Percentiles rank a stretch among this genome's conserved stretches.
Conservation (phyloP, 768 basidiomycete genomes). For the Saitozyma sp. region DNA sequence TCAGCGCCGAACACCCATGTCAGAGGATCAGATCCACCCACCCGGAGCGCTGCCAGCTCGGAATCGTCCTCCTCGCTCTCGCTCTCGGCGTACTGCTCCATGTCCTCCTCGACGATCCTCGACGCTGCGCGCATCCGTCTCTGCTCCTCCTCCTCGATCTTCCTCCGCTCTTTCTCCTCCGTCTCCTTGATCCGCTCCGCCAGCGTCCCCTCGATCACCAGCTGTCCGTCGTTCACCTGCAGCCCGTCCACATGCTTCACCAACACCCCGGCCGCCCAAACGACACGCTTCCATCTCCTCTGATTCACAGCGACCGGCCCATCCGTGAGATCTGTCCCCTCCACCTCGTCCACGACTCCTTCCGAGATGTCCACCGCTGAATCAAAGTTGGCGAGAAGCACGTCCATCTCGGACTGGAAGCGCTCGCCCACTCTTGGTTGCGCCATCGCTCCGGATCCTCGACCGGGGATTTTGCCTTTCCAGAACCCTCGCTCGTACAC, state of each 20-base stretch:
- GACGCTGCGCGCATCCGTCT: slow-evolving; percentile 58
- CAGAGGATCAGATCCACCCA: slow-evolving; percentile 11
- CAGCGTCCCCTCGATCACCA: slow-evolving; percentile 59
- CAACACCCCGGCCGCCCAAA: slow-evolving; percentile 69
- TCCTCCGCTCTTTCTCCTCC: slow-evolving; percentile 67
- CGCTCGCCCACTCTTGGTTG: slow-evolving; percentile 29
- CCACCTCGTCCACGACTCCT: slow-evolving; percentile 78
- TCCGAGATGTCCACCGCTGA: slow-evolving; percentile 58
- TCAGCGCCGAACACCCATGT: slow-evolving; percentile 5
- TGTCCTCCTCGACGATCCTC: slow-evolving; percentile 33
- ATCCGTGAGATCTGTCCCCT: slow-evolving; percentile 46
- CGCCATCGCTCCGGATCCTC: slow-evolving; percentile 14
- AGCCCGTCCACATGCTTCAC: slow-evolving; percentile 74
- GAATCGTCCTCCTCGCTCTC: slow-evolving; percentile 14
- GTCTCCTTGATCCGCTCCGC: slow-evolving; percentile 58
- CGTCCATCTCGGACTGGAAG: slow-evolving; percentile 68
- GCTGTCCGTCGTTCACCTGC: slow-evolving; percentile 51
- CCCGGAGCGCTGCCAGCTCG: slow-evolving; percentile 21
- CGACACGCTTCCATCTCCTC: slow-evolving; percentile 72
- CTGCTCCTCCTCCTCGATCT: slow-evolving; percentile 68
- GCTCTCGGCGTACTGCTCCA: slow-evolving; percentile 18
- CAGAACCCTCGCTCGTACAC: slow-evolving; percentile 94
- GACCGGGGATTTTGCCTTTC: slow-evolving; percentile 59
- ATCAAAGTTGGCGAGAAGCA: slow-evolving; percentile 65
- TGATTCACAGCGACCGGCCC: slow-evolving; percentile 56